Percentiles rank a stretch among this genome's conserved stretches.
These are phyloP conservation scores for Osmozyma mogii DNA, from an alignment of 805 yeast species.

Conservation along the genomic window DNA sequence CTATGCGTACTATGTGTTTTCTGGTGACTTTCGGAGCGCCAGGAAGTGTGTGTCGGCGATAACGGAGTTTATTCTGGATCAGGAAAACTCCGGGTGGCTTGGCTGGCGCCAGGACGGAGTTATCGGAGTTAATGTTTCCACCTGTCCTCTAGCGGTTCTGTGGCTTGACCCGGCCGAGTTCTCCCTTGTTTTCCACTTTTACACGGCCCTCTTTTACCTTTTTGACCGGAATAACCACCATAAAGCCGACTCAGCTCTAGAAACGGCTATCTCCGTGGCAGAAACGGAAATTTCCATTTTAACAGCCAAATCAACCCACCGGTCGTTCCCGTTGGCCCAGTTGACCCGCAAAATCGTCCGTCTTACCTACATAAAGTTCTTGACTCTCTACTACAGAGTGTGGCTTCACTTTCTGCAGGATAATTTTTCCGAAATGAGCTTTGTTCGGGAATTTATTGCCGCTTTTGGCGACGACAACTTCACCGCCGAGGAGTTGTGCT, in stretches of 20 bases:
- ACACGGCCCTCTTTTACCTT: slow-evolving; percentile 34
- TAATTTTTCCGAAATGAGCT: slow-evolving; percentile 14
- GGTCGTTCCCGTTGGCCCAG: slow-evolving; percentile 4
- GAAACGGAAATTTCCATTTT: too few relatives aligned
- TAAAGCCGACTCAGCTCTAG: slow-evolving; percentile 17
- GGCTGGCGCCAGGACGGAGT: slow-evolving; percentile 26
- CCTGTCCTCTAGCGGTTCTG: slow-evolving; percentile 16
- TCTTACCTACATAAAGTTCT: slow-evolving; percentile 18
- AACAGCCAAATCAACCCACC: background rate
- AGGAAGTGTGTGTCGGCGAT: slow-evolving; percentile 16
- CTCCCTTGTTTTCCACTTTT: slow-evolving; percentile 30
- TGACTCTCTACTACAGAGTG: slow-evolving; percentile 25
- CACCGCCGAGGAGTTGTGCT: slow-evolving; percentile 31
- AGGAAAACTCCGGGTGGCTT: slow-evolving; percentile 15
- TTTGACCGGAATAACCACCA: slow-evolving; percentile 26
- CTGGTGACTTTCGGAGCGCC: slow-evolving; percentile 16
- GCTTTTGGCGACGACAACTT: slow-evolving; percentile 28
- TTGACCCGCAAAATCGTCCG: slow-evolving; percentile 14
- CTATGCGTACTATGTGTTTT: slow-evolving; percentile 18
- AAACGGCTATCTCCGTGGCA: too few relatives aligned
- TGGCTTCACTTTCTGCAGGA: slow-evolving; percentile 27
- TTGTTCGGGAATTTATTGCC: slow-evolving; percentile 25
- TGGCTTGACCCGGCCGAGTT: slow-evolving; percentile 41
- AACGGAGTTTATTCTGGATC: slow-evolving; percentile 9
- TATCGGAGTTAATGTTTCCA: slow-evolving; percentile 2